Conservation (phyloP, 164 flowering plant species). For the Santalum album region DNA sequence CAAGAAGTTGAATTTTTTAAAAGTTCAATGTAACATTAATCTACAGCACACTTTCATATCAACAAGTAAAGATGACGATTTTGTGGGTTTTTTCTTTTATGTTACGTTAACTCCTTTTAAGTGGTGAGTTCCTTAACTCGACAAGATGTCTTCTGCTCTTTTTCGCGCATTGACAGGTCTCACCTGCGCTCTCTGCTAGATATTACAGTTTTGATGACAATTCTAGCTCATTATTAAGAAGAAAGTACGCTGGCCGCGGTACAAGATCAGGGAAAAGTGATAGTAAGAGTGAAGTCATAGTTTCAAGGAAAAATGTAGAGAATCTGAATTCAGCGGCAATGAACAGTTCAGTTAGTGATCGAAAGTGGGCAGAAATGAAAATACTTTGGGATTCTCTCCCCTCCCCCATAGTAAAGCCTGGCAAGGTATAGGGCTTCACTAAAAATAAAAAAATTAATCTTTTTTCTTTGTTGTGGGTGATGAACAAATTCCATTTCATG, state of each 20-base stretch:
- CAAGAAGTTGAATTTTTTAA: no score
- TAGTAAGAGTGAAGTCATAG: conserved; percentile 12
- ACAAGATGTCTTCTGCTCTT: neutral
- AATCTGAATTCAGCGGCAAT: conserved; percentile 10
- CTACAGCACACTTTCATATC: no score
- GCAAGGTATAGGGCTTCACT: conserved; percentile 30
- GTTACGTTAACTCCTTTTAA: no score
- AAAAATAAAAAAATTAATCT: neutral
- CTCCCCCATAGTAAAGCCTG: conserved; percentile 29
- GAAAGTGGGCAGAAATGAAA: conserved; percentile 20
- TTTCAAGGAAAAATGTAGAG: conserved; percentile 6
- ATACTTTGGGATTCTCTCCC: conserved; percentile 43
- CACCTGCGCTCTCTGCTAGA: conserved; percentile 16
- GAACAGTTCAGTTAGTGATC: conserved; percentile 11
- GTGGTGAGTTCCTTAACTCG: no score
- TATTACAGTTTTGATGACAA: conserved; percentile 30
- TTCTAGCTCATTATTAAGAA: conserved; percentile 17
- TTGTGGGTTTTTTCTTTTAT: no score
- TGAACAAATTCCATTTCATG: neutral
- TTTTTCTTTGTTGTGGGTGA: neutral
- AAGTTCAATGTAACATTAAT: no score
- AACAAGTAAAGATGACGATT: no score
- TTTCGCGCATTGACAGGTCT: conserved; percentile 28
- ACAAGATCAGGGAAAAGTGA: conserved; percentile 19
- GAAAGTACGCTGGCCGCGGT: conserved; percentile 12